Evolutionary conservation across 2,329 filamentous ascomycete species (phyloP).

Genomic region (Penicillium thymicola): DNA sequence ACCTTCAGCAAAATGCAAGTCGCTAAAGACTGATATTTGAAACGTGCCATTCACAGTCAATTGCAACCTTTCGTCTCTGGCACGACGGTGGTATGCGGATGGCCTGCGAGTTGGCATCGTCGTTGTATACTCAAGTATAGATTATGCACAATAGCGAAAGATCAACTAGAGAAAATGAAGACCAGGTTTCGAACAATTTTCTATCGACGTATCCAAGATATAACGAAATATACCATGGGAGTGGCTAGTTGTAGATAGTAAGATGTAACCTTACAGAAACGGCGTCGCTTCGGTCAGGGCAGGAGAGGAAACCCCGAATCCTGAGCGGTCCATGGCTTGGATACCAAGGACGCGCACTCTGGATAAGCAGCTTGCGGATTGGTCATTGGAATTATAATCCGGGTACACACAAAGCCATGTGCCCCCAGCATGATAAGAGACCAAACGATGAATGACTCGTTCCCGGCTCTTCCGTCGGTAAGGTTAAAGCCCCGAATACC

Average conservation of each 20-base stretch:
- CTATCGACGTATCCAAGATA: neutral
- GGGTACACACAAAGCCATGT: neutral
- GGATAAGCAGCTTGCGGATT: neutral
- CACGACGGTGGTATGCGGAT: neutral
- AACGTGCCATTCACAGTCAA: slow-evolving; percentile 37
- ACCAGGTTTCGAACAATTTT: neutral
- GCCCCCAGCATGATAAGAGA: neutral
- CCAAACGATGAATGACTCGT: neutral
- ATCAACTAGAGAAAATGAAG: neutral
- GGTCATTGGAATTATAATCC: neutral
- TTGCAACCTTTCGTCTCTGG: slow-evolving; percentile 1
- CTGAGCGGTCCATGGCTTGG: neutral
- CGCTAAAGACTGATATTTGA: slow-evolving; percentile 60
- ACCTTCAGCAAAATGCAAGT: slow-evolving; percentile 71
- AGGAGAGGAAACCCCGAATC: neutral
- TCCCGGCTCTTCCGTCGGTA: neutral
- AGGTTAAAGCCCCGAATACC: neutral
- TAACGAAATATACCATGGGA: too few species aligned
- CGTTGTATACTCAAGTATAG: neutral
- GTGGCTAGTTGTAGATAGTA: neutral
- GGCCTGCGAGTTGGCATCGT: neutral
- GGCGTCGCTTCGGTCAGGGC: neutral
- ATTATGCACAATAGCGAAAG: neutral
- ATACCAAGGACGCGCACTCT: neutral
- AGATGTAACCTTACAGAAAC: slow-evolving; percentile 7